A percentile compares a stretch with the other conserved stretches of the same genome.
Conservation (phyloP, 768 basidiomycete species). For the Boletus vinaceobasis region DNA sequence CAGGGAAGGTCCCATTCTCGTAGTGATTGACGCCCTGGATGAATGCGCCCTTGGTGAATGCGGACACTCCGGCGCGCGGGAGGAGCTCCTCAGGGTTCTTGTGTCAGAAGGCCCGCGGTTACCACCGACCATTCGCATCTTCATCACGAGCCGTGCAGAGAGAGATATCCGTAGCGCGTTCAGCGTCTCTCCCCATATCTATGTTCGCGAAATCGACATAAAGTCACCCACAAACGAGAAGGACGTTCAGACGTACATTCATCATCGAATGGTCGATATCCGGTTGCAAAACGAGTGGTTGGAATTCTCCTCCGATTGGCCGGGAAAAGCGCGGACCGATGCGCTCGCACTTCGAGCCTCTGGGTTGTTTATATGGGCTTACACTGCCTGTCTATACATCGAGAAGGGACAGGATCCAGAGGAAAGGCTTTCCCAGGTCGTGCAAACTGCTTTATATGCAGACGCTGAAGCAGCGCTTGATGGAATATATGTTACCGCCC, state of each 20-base stretch:
- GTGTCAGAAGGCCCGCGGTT: constrained; percentile 18
- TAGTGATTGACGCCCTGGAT: constrained; percentile 37
- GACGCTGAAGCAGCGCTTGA: constrained; percentile 30
- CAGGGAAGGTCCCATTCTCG: constrained; percentile 27
- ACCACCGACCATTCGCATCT: constrained; percentile 27
- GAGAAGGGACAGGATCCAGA: constrained; percentile 30
- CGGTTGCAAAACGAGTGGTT: constrained; percentile 26
- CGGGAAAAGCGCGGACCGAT: constrained; percentile 16
- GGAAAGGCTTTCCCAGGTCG: constrained; percentile 27
- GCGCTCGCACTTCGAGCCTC: constrained; percentile 28
- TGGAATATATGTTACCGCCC: constrained; percentile 29
- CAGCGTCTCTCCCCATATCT: constrained; percentile 8
- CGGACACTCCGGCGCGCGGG: constrained; percentile 17
- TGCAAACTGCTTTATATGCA: constrained; percentile 16
- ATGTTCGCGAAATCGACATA: constrained; percentile 25
- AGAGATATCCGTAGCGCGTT: constrained; percentile 23
- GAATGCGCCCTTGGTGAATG: constrained; percentile 38
- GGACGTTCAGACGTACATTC: constrained; percentile 27
- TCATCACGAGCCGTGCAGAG: constrained; percentile 34
- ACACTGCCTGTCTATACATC: constrained; percentile 32
- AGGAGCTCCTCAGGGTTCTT: constrained; percentile 30
- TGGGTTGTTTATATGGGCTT: constrained; percentile 34
- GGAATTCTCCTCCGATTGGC: constrained; percentile 29
- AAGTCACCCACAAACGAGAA: constrained; percentile 21
- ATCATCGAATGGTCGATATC: constrained; percentile 26